Conservation (phyloP, 345 rosid genomes). For the Hypericum androsaemum region DNA sequence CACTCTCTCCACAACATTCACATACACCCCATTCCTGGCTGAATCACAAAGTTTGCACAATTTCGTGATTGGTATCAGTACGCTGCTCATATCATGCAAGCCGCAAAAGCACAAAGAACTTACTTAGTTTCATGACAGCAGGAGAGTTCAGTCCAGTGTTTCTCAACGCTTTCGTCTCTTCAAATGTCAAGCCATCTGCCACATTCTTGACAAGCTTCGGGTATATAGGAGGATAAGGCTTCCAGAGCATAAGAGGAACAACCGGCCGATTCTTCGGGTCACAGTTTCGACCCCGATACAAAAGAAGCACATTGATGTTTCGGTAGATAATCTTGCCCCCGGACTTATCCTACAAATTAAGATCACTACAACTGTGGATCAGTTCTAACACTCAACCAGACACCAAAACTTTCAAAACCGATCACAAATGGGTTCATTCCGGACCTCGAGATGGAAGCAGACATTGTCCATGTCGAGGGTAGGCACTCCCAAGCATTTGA, state of each 20-base stretch:
- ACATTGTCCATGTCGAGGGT: constrained; percentile 89
- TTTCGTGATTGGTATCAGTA: too few relatives aligned
- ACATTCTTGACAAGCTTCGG: constrained; percentile 67
- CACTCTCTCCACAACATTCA: constrained; percentile 63
- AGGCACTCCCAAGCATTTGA: constrained; percentile 87
- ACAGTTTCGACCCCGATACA: constrained; percentile 70
- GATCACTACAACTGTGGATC: constrained; percentile 21
- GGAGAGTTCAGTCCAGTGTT: constrained; percentile 50
- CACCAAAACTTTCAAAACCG: not conserved
- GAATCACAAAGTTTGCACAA: not conserved
- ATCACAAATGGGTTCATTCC: constrained; percentile 5
- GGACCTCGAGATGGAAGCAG: constrained; percentile 79
- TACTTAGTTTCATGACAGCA: constrained; percentile 64
- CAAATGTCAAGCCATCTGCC: constrained; percentile 68
- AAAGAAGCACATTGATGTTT: constrained; percentile 53
- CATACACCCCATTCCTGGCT: constrained; percentile 94
- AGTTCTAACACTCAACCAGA: constrained; percentile 9
- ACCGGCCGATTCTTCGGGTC: constrained; percentile 55
- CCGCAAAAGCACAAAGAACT: constrained; percentile 16
- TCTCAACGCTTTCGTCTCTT: constrained; percentile 80
- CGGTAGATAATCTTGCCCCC: constrained; percentile 62
- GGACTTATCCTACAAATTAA: constrained; percentile 55
- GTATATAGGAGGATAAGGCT: constrained; percentile 80
- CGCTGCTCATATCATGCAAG: not conserved
- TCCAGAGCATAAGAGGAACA: constrained; percentile 86